These are phyloP conservation scores for Myrica gale DNA, from an alignment of 306 rosid species.

Conservation along the genomic window DNA sequence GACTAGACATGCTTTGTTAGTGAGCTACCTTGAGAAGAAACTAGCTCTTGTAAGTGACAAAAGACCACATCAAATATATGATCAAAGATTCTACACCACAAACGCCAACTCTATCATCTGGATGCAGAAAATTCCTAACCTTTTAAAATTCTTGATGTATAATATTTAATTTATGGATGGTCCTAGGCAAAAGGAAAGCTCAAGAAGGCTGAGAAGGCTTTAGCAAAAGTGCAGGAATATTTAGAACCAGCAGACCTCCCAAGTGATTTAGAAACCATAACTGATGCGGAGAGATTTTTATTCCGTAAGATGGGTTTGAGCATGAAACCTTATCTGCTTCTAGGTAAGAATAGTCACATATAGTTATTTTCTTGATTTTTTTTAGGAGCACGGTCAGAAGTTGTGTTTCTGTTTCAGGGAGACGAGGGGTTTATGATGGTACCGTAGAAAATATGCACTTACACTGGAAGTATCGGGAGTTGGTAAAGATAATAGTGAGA, in stretches of 20 bases:
- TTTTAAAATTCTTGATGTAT: slow-evolving; percentile 11
- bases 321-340: slow-evolving; percentile 79
- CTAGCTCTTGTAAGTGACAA: slow-evolving; percentile 62
- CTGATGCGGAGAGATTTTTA: slow-evolving; percentile 73
- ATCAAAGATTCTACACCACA: slow-evolving; percentile 4
- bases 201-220: slow-evolving; percentile 66
- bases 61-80: slow-evolving; percentile 24
- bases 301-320: slow-evolving; percentile 87
- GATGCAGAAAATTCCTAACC: background rate
- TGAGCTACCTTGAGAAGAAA: slow-evolving; percentile 58
- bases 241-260: slow-evolving; percentile 76
- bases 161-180: slow-evolving; percentile 36
- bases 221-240: slow-evolving; percentile 64
- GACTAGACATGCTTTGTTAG: slow-evolving; percentile 48
- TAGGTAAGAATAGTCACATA: slow-evolving; percentile 56
- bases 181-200: slow-evolving; percentile 70
- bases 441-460: slow-evolving; percentile 95
- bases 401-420: slow-evolving; percentile 54
- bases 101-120: background rate
- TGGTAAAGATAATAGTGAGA: slow-evolving; percentile 78
- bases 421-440: slow-evolving; percentile 79
- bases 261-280: slow-evolving; percentile 79
- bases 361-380: slow-evolving; percentile 25
- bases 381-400: slow-evolving; percentile 21
- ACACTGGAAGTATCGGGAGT: slow-evolving; percentile 87